Conservation (phyloP, 371 early-diverging fungal species). For the Mucor lusitanicus region DNA sequence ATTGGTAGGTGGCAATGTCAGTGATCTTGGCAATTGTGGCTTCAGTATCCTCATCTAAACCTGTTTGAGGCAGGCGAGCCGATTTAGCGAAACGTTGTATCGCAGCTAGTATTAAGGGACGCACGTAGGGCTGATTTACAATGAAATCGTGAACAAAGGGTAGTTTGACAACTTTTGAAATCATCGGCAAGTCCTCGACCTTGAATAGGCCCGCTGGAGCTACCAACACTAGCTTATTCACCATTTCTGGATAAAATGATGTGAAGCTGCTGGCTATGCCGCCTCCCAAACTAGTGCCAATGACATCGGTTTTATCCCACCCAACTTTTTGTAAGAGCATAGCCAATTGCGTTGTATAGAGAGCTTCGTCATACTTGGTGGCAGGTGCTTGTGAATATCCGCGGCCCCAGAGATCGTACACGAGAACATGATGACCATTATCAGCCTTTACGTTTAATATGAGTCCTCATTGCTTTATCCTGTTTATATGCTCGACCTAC, state of each 20-base stretch:
- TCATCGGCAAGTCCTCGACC: conserved; percentile 29
- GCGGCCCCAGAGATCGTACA: conserved; percentile 59
- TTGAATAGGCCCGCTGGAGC: conserved; percentile 59
- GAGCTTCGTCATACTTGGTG: conserved; percentile 38
- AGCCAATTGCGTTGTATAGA: conserved; percentile 52
- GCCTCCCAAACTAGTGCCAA: conserved; percentile 59
- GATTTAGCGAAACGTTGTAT: conserved; percentile 2
- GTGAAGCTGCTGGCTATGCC: conserved; percentile 55
- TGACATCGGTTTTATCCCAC: conserved; percentile 47
- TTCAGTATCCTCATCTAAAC: conserved; percentile 4
- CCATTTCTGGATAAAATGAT: conserved; percentile 50
- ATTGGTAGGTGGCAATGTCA: conserved; percentile 30
- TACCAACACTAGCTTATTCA: conserved; percentile 49
- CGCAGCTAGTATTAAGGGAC: conserved; percentile 9
- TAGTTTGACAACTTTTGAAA: conserved; percentile 24
- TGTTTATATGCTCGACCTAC: conserved; percentile 7
- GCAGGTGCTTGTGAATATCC: conserved; percentile 58
- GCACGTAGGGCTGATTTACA: conserved; percentile 16
- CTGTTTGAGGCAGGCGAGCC: neutral
- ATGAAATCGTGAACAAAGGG: conserved; percentile 14
- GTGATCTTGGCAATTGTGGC: neutral
- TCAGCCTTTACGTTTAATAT: conserved; percentile 29
- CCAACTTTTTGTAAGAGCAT: conserved; percentile 55
- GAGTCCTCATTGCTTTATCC: neutral
- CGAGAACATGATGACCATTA: conserved; percentile 48